Percentiles rank a stretch among this genome's conserved stretches.
Conservation (phyloP, 768 basidiomycete genomes). For the Naganishia randhawae region DNA sequence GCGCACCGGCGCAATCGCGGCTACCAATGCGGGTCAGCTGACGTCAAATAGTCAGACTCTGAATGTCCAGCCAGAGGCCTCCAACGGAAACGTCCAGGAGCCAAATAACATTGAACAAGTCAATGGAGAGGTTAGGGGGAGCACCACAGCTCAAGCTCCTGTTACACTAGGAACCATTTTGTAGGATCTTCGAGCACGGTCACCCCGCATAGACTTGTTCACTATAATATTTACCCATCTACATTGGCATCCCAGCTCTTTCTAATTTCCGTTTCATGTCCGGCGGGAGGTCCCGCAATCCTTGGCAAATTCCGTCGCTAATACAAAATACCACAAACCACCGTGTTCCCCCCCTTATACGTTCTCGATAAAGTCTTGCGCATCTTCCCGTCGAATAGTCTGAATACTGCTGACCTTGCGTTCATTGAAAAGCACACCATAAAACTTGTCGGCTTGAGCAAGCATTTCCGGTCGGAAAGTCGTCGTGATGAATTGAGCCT, state of each 20-base stretch:
- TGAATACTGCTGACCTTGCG: slow-evolving; percentile 90
- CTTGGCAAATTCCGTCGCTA: background rate
- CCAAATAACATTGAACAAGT: background rate
- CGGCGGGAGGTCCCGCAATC: background rate
- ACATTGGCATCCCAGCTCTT: background rate
- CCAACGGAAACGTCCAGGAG: background rate
- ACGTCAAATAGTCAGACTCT: background rate
- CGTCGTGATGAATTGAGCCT: slow-evolving; percentile 94
- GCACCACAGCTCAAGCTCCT: background rate
- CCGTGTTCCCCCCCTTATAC: background rate
- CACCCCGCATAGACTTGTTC: background rate
- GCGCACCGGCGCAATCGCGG: background rate
- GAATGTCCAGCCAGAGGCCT: background rate
- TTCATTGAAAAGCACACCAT: slow-evolving; percentile 92
- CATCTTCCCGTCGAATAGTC: slow-evolving; percentile 81
- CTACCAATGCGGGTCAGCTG: background rate
- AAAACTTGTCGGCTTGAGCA: slow-evolving; percentile 91
- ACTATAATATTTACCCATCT: background rate
- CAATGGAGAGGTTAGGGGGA: background rate
- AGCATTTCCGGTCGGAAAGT: slow-evolving; percentile 98
- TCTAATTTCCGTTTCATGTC: background rate
- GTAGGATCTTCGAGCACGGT: background rate
- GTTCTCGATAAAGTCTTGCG: slow-evolving; percentile 83
- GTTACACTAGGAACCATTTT: background rate
- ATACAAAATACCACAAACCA: background rate